Base-by-base conservation (phyloP, 208 protist genomes). In the Acanthamoeba rhysodes region DNA sequence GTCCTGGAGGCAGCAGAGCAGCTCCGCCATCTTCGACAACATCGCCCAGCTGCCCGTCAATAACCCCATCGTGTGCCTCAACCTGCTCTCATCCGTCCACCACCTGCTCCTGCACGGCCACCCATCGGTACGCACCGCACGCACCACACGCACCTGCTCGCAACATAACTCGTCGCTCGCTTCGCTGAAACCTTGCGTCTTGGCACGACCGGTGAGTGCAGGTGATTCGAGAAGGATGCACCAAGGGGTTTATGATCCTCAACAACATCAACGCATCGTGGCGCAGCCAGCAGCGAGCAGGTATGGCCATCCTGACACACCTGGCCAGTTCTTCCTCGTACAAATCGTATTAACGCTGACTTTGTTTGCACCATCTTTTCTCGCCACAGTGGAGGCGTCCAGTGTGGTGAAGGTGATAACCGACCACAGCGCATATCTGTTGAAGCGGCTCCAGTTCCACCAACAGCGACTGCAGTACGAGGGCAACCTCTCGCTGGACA, bases 401-500 rank as follows among this genome's bases (percentile, higher is more conserved):
- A n/a, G 64, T 55, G 64, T 72, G 55, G 85, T 74, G 85, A 37
- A 48, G 41, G 62, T 92, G 24, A 68, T 92, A 18, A 53, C 41
- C 18, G 85, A 72, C 41, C 64, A 92, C 55, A 48, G 85, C 85
- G 85, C 55, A 3, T 92, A 76, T 27, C 34, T 94, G 9, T 10
- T 82, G 48, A 94, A 94, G 70, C 6, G 45, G 68, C 90, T 94
- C 9, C 90, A 94, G 12, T 94, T 94, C 90, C 90, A 94, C 50
- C 41, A 82, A 18, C 90, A 84, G 72, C 90, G 24, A 34, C 29
- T 16, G 45, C 90, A 94, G 1, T 94, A 94, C 45, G 90, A 94
- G 45, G 90, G 90, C n/a, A 94, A 94, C 90, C 37, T 70, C n/a
- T 94, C 90, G 41, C 41, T 94, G 24, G 90, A 94, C 34, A 94